These are phyloP conservation scores for Obba rivulosa DNA, from an alignment of 768 basidiomycete species.

Conservation along the genomic window DNA sequence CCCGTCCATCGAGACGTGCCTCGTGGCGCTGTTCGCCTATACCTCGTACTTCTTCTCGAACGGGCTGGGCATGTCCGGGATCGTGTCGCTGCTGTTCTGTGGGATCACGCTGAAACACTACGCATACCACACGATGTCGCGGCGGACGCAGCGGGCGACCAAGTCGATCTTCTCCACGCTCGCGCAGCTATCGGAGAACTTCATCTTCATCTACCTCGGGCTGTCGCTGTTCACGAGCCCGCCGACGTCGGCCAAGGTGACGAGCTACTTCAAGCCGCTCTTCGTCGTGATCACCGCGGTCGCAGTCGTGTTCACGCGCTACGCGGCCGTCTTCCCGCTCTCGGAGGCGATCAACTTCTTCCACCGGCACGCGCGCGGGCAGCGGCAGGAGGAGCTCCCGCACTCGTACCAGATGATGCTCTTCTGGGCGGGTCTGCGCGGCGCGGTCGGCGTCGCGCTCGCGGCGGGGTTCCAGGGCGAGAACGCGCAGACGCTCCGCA, in stretches of 20 bases:
- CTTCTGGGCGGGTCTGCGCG: constrained; percentile 96
- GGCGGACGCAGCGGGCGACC: constrained; percentile 85
- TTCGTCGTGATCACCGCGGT: constrained; percentile 92
- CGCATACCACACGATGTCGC: constrained; percentile 99
- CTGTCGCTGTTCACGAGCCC: constrained; percentile 91
- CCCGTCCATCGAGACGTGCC: constrained; percentile 95
- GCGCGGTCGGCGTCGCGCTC: constrained; percentile 96
- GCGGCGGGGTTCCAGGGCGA: constrained; percentile 95
- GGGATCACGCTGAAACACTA: constrained; percentile 99
- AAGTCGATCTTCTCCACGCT: constrained; percentile 95
- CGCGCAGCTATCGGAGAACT: constrained; percentile 94
- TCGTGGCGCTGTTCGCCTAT: constrained; percentile 91
- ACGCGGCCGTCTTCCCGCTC: constrained; percentile 92
- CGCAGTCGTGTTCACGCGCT: constrained; percentile 91
- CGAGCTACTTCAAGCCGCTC: constrained; percentile 87
- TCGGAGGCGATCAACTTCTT: constrained; percentile 94
- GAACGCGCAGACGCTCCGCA: constrained; percentile 86
- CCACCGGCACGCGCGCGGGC: constrained; percentile 77
- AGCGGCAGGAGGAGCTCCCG: constrained; percentile 85
- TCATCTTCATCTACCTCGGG: constrained; percentile 99
- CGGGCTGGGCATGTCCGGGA: constrained; percentile 89
- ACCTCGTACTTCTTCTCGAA: constrained; percentile 99
- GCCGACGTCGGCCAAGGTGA: constrained; percentile 71
- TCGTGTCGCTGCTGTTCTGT: constrained; percentile 96
- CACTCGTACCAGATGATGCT: constrained; percentile 99